A percentile compares a stretch with the other conserved stretches of the same genome.
phyloP scores from a whole-genome alignment of 768 basidiomycete genomes.

The Termitomyces sp. region DNA sequence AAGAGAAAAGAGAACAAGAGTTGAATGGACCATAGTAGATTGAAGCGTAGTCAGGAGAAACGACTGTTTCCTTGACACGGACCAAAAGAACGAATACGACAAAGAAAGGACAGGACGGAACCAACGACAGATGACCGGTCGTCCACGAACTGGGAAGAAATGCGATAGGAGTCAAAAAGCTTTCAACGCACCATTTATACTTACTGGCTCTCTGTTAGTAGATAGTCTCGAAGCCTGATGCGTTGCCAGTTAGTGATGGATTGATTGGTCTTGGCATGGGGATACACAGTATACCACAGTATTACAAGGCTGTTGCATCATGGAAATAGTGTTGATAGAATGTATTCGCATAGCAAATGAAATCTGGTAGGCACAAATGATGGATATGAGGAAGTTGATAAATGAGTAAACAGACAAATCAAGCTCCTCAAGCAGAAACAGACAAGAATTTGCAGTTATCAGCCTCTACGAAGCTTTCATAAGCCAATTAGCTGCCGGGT shows the following conservation, averaged over 20 bases:
- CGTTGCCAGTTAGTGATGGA: neutral
- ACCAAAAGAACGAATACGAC: slow-evolving; percentile 8
- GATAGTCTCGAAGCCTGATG: neutral
- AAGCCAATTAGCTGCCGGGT: no score
- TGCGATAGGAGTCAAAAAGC: neutral
- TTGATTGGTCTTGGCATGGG: no score
- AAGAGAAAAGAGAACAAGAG: slow-evolving; percentile 10
- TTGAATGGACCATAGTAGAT: slow-evolving; percentile 4
- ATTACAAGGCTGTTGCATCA: neutral
- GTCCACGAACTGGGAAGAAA: neutral
- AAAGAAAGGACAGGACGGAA: slow-evolving; percentile 8
- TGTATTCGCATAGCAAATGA: neutral
- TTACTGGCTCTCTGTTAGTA: neutral
- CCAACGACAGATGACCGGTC: neutral
- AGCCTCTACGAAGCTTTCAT: no score
- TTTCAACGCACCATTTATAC: neutral
- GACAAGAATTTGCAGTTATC: no score
- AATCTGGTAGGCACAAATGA: neutral
- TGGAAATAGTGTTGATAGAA: neutral
- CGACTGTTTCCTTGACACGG: slow-evolving; percentile 1
- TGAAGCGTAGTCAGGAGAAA: neutral
- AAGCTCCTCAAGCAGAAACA: no score
- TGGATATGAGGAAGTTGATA: neutral
- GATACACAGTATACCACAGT: neutral
- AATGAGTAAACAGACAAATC: neutral